Base-by-base conservation (phyloP, 164 flowering plant genomes). In the Tinospora cordifolia region DNA sequence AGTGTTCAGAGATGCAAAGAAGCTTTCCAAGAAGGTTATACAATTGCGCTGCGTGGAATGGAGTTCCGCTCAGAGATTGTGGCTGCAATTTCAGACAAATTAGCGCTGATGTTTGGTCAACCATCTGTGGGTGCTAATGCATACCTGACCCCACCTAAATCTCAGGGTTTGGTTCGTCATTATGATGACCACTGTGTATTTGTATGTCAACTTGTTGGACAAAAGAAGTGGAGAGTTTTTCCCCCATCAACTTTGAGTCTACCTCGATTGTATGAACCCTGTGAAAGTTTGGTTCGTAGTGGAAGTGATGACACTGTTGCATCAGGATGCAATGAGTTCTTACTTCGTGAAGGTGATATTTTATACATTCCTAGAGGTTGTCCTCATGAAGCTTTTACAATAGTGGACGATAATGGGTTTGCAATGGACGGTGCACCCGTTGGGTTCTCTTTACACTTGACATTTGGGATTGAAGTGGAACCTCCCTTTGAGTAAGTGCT, bases 111-210 rank as follows among this genome's bases (percentile, higher is more conserved):
- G 49, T 87, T 88, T 80, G 93, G 96, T 75, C 93, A 86, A 79
- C 96, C 90, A 24, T 87, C 96, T 63, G 85, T 81, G 40, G 96
- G 96, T 51, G 89, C 81, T 58, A 90, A 90, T 75, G 34, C 88
- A 44, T 90, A 90, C 79, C 75, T 90, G 71, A 88, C 96, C 47
- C 96, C 93, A 47, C 87, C 88, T 63, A 70, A 79, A 72, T 83
- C 92, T 70, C 96, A 90, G 79, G 96, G 96, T 14, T 80, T 90
- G 78, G 82, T 88, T 71, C 68, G 84, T 49, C 96, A 90, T 74
- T 83, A 74, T 76, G 96, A 90, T 81, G 96, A 90, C 47, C 96
- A 88, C 69, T 90, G 96, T 75, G 92, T 90, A 14, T 85, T 90
- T 83, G 85, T 90, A 9, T 90, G 84, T 75, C 96, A 90, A 68